phyloP scores from a whole-genome alignment of 1,139 yeast genomes.

The Suhomyces ambrosiae region DNA sequence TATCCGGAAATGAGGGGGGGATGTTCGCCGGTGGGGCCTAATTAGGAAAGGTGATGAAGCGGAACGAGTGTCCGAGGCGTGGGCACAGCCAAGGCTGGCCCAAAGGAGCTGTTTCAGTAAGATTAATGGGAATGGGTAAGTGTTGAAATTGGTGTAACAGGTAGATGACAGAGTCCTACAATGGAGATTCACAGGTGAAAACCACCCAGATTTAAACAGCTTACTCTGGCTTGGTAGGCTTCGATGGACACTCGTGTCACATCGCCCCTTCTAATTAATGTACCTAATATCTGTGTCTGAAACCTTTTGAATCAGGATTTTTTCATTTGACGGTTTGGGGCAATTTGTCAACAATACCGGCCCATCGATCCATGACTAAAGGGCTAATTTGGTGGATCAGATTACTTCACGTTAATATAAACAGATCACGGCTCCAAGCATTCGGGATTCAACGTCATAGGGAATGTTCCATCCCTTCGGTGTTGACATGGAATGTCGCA shows the following conservation, averaged over 20 bases:
- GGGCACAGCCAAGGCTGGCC: conserved; percentile 1
- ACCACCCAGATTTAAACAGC: too few species aligned
- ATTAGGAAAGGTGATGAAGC: conserved; percentile 8
- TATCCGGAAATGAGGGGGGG: conserved; percentile 11
- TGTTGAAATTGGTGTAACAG: not conserved
- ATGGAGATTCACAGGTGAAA: too few species aligned
- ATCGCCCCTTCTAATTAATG: too few species aligned
- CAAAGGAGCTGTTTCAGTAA: not conserved
- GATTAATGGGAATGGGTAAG: not conserved
- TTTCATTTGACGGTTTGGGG: conserved; percentile 2
- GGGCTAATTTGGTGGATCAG: not conserved
- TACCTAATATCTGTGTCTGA: not conserved
- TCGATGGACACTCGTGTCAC: too few species aligned
- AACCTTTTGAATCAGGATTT: conserved; percentile 10
- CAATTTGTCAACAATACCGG: conserved; percentile 5
- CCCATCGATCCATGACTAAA: not conserved
- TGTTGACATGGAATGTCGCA: conserved; percentile 1
- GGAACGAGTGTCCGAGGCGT: conserved; percentile 5
- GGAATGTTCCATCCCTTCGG: conserved; percentile 1
- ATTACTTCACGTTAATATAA: too few species aligned
- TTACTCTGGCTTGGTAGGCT: too few species aligned
- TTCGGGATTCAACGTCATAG: not conserved
- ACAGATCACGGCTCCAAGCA: too few species aligned
- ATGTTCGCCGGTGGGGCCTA: conserved; percentile 1
- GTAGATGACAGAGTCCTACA: too few species aligned